Evolutionary conservation across 768 basidiomycete genomes (phyloP).

Genomic region (Favolaschia claudopus): DNA sequence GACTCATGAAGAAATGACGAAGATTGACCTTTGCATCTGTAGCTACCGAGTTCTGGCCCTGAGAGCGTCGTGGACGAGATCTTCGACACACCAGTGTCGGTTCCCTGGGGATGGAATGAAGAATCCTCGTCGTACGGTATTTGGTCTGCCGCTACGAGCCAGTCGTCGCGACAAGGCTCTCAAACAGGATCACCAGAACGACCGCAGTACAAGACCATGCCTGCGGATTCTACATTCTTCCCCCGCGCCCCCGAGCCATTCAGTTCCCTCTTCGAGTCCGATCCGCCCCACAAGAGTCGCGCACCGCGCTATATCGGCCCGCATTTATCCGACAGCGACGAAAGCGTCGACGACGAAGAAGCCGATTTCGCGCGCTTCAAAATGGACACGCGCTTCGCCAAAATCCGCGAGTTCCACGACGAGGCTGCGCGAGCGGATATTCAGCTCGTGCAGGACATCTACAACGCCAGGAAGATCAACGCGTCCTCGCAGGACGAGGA

Average conservation of each 20-base stretch:
- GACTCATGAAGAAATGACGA: conserved; percentile 23
- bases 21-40: not conserved
- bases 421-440: conserved; percentile 53
- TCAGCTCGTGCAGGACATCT: conserved; percentile 45
- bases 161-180: conserved; percentile 35
- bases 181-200: conserved; percentile 34
- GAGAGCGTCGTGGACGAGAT: conserved; percentile 22
- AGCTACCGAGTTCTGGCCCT: conserved; percentile 12
- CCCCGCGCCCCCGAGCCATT: conserved; percentile 3
- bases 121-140: conserved; percentile 23
- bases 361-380: conserved; percentile 41
- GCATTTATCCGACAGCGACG: conserved; percentile 24
- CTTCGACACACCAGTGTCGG: conserved; percentile 11
- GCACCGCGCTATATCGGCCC: conserved; percentile 34
- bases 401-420: conserved; percentile 60
- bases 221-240: conserved; percentile 5
- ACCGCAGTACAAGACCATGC: conserved; percentile 34
- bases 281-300: conserved; percentile 6
- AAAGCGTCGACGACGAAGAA: conserved; percentile 17
- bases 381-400: conserved; percentile 51
- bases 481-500: conserved; percentile 38
- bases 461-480: conserved; percentile 43
- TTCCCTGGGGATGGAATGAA: conserved; percentile 21
- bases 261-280: not conserved
- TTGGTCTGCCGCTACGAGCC: conserved; percentile 31